Base-by-base conservation (phyloP, 352 stramenopile genomes). In the Globisporangium iwayamae region DNA sequence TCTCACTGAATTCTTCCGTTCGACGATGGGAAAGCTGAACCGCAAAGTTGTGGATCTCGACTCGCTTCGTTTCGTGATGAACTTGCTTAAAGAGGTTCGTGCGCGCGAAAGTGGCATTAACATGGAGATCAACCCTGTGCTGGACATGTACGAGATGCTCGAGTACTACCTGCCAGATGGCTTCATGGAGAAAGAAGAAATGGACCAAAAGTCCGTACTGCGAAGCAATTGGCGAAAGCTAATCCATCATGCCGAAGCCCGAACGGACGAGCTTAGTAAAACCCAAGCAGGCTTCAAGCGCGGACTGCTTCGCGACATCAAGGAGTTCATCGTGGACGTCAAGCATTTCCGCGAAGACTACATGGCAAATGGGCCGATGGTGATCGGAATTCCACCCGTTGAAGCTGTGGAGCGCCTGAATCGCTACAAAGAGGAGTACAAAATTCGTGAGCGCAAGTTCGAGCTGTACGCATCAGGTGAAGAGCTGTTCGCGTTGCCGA, bases 141-240 rank as follows among this genome's bases (percentile, higher is more conserved):
- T 99, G 56, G 96, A 99, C 55, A 99, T 99, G 97, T 99, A 99
- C 81, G 90, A 94, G 59, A 98, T 99, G 93, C 83, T 99, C 20
- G 91, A 98, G 70, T 94, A 94, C 45, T 98, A 97, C 62, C 50
- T 98, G 1, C 90, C 93, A 3, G 85, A 96, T 30, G 93, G 92
- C 3, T 99, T 99, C 72, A 99, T 99, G 96, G 96, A 99, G 64
- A 99, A 99, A 67, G 95, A 99, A 67, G 97, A 99, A 70, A 99
- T 99, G 78, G 97, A 99, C 62, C 97, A 99, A 68, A 99, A 99
- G 76, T 99, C 93, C 18, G 96, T 99, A 16, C 74, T 99, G 7
- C 90, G 92, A 30, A 96, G 90, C 60, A 98, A 97, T 62, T 99
- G 97, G 97, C 96, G 98, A 51, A 98, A 98, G 64, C 76, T 99